Evolutionary conservation across 2,329 filamentous ascomycete genomes (phyloP).

Genomic region (Colletotrichum tamarilloi): DNA sequence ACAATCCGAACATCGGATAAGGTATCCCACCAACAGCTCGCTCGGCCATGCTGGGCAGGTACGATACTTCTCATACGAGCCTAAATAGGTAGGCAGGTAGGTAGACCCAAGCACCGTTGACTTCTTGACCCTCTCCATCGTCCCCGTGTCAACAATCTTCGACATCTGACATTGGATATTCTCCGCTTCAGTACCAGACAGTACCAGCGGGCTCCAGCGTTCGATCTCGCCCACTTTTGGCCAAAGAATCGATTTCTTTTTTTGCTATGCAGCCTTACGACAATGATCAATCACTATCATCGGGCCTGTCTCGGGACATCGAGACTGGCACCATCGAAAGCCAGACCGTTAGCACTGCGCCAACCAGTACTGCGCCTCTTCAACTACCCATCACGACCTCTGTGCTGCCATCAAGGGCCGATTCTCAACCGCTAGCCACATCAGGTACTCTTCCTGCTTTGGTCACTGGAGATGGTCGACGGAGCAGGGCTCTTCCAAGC

Average conservation of each 20-base stretch:
- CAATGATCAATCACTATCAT: constrained; percentile 39
- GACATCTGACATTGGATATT: background rate
- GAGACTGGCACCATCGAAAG: constrained; percentile 26
- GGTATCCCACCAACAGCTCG: too few relatives aligned
- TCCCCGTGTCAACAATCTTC: background rate
- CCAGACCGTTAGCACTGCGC: constrained; percentile 24
- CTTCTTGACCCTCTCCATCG: background rate
- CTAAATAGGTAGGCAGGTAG: background rate
- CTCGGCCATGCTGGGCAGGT: background rate
- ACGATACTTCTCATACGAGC: background rate
- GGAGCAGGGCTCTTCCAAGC: constrained; percentile 45
- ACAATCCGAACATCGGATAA: background rate
- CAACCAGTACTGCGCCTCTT: constrained; percentile 27
- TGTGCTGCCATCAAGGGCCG: background rate
- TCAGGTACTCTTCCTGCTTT: constrained; percentile 38
- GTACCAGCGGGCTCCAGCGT: background rate
- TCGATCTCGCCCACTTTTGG: background rate
- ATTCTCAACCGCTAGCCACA: background rate
- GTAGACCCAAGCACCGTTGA: background rate
- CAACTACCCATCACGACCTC: constrained; percentile 1
- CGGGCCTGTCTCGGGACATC: constrained; percentile 40
- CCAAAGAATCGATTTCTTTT: constrained; percentile 24
- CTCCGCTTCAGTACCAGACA: background rate
- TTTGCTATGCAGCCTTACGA: constrained; percentile 45
- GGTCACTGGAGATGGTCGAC: constrained; percentile 29